phyloP scores from a whole-genome alignment of 148 eudicot genomes.

The Drosera capensis region DNA sequence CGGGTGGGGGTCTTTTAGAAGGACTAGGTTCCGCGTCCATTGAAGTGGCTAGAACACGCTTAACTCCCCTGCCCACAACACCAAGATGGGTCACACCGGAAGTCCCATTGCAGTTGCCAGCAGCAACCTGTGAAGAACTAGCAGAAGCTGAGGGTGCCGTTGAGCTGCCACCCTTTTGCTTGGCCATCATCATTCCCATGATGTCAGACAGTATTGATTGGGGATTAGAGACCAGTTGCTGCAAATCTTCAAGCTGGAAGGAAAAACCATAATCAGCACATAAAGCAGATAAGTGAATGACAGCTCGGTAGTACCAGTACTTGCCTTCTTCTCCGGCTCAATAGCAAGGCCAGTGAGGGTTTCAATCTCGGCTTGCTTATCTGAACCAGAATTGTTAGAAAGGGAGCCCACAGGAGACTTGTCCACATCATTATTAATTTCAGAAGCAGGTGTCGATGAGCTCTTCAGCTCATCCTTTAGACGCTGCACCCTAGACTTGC shows the following conservation, averaged over 20 bases:
- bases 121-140: slow-evolving; percentile 46
- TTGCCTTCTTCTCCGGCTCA: slow-evolving; percentile 89
- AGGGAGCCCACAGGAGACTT: no score
- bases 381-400: slow-evolving; percentile 23
- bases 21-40: slow-evolving; percentile 21
- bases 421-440: no score
- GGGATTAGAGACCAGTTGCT: slow-evolving; percentile 52
- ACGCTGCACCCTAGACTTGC: slow-evolving; percentile 69
- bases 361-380: slow-evolving; percentile 57
- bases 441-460: slow-evolving; percentile 16
- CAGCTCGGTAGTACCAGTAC: no score
- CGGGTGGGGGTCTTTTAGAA: slow-evolving; percentile 60
- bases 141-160: slow-evolving; percentile 17
- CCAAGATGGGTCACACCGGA: slow-evolving; percentile 73
- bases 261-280: no score
- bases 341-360: slow-evolving; percentile 42
- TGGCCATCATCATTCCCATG: slow-evolving; percentile 47
- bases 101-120: slow-evolving; percentile 23
- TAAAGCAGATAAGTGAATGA: no score
- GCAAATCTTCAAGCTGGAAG: slow-evolving; percentile 90
- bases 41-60: slow-evolving; percentile 62
- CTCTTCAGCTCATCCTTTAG: slow-evolving; percentile 38
- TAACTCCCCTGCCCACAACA: slow-evolving; percentile 87
- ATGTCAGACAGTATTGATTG: slow-evolving; percentile 62
- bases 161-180: slow-evolving; percentile 35